Base-by-base conservation (phyloP, 2,329 filamentous ascomycete species). In the Aspergillus aculeatus region DNA sequence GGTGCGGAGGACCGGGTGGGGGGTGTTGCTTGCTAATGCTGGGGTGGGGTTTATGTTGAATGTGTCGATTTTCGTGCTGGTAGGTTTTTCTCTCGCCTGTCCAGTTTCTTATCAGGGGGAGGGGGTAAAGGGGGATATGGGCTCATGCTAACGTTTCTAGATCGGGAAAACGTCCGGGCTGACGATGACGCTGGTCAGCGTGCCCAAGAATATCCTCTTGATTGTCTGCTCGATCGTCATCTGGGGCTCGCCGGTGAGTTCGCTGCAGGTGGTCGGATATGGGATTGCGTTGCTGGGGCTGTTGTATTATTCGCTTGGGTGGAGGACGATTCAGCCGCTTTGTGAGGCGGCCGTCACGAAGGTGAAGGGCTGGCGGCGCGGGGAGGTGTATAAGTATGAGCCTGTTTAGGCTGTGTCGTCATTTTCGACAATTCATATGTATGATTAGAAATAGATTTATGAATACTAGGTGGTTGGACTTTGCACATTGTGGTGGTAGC, bases 141-240 rank as follows among this genome's bases (percentile, higher is more conserved):
- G 4, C 32, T 31, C 5, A 47, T 29, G 21, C 23, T 26, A 26
- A 14, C 16, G 23, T 29, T 9, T 29, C 26, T 14, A 93, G 90
- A 94, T 94, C 69, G 90, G 90, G 70, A 91, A 90, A 77, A 94
- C 90, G 4, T 94, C 90, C 2, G 89, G 89, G 55, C 84, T 95
- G 48, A 89, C 92, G 68, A 88, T 94, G 77, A 91, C 90, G 26
- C 85, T 95, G 19, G 91, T 87, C 56, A 90, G 91, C 70, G 90
- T 95, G 62, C 84, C 93, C 69, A 95, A 94, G 77, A 90, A 91
- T 71, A 92, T 94, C 61, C 84, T 94, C 57, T 86, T 95, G 55
- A 89, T 94, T 64, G 78, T 84, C 58, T 82, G 85, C 56, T 91
- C 89, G 52, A 87, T 93, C 71, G 72, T 90, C 67, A 87, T 93